A percentile compares a stretch with the other conserved stretches of the same genome.
These are phyloP conservation scores for Coleophoma crateriformis DNA, from an alignment of 2,329 filamentous ascomycete species.

Conservation along the genomic window DNA sequence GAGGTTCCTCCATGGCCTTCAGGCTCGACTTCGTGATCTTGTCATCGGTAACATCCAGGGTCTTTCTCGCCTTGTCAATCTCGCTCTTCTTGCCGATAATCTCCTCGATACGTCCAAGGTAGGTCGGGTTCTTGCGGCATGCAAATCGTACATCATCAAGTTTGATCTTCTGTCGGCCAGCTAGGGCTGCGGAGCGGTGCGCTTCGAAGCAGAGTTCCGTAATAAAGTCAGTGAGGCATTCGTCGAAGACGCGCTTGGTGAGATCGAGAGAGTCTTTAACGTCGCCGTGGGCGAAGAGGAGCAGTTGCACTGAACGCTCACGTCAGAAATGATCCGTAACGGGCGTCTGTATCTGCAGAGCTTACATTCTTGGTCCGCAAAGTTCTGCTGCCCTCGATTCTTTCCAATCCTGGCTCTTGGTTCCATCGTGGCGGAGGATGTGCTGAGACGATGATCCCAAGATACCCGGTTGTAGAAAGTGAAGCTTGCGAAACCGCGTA, in stretches of 20 bases:
- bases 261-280: conserved; percentile 71
- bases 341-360: conserved; percentile 5
- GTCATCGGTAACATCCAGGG: conserved; percentile 64
- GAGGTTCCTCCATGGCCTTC: conserved; percentile 36
- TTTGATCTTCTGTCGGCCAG: conserved; percentile 92
- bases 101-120: conserved; percentile 85
- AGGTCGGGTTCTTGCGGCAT: conserved; percentile 75
- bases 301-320: conserved; percentile 52
- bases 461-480: neutral
- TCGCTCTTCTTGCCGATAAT: conserved; percentile 83
- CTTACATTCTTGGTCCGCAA: conserved; percentile 65
- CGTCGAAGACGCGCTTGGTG: conserved; percentile 83
- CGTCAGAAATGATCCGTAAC: no score
- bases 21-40: conserved; percentile 50
- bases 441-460: neutral
- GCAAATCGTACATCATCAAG: conserved; percentile 97
- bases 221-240: conserved; percentile 95
- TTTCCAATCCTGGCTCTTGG: conserved; percentile 71
- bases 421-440: conserved; percentile 51
- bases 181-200: conserved; percentile 77
- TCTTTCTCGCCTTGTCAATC: conserved; percentile 77
- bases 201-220: conserved; percentile 90
- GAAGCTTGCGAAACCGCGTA: neutral
- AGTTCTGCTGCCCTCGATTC: conserved; percentile 81
- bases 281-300: conserved; percentile 79